These are phyloP conservation scores for Vaccinium macrocarpon DNA, from an alignment of 148 eudicot genomes.

Conservation along the genomic window DNA sequence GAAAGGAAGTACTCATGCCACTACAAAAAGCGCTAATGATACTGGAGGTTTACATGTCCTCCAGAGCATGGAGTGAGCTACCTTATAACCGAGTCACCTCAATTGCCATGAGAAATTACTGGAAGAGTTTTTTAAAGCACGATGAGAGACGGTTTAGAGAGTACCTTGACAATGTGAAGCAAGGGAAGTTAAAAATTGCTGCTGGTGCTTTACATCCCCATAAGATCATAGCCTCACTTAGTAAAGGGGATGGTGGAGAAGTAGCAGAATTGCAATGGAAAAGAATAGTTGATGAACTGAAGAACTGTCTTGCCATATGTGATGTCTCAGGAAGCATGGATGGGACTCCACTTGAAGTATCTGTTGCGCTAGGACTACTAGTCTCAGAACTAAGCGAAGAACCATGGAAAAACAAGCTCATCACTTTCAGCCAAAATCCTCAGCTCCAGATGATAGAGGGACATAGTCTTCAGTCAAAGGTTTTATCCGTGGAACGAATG, in stretches of 20 bases:
- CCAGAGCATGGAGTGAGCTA: not conserved
- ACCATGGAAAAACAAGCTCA: slow-evolving; percentile 38
- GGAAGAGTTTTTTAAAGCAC: not conserved
- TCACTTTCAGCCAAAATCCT: slow-evolving; percentile 25
- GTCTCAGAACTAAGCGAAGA: slow-evolving; percentile 33
- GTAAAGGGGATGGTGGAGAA: not conserved
- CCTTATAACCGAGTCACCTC: slow-evolving; percentile 11
- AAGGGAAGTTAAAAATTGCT: slow-evolving; percentile 1
- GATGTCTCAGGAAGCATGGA: slow-evolving; percentile 20
- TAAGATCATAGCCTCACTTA: not conserved
- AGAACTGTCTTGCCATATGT: slow-evolving; percentile 14
- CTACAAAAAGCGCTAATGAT: not conserved
- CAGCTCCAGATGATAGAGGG: slow-evolving; percentile 29
- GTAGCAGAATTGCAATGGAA: slow-evolving; percentile 9
- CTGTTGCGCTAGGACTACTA: slow-evolving; percentile 18
- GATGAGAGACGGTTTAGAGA: not conserved
- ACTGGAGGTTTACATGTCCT: slow-evolving; percentile 13
- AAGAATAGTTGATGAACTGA: not conserved
- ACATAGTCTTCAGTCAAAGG: slow-evolving; percentile 17
- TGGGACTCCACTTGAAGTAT: slow-evolving; percentile 6
- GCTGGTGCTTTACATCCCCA: slow-evolving; percentile 15
- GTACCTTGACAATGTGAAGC: not conserved
- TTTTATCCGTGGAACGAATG: slow-evolving; percentile 14
- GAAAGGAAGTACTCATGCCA: slow-evolving; percentile 12
- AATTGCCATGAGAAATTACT: slow-evolving; percentile 12